Evolutionary conservation across 495 filamentous ascomycete species (phyloP).

Genomic region (Melanomma pulvis-pyrius): DNA sequence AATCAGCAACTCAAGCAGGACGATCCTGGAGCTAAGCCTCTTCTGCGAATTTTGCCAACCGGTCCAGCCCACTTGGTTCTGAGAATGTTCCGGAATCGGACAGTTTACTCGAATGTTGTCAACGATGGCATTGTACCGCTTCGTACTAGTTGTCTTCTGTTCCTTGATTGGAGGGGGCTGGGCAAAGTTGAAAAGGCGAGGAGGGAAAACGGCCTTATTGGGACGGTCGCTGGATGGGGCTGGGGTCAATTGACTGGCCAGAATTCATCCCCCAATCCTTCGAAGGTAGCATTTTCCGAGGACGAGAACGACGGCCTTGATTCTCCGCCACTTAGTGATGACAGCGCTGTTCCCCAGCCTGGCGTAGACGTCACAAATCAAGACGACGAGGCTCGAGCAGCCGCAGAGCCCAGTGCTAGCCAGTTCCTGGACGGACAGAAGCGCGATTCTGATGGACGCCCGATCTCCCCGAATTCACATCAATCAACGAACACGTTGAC

Average conservation of each 20-base stretch:
- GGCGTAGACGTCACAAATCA: conserved; percentile 56
- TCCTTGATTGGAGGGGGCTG: conserved; percentile 93
- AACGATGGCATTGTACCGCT: conserved; percentile 98
- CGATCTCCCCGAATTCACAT: conserved; percentile 39
- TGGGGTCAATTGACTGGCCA: conserved; percentile 92
- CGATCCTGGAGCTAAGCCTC: conserved; percentile 81
- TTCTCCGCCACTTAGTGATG: conserved; percentile 39
- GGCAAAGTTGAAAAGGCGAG: conserved; percentile 92
- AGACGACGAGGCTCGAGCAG: conserved; percentile 50
- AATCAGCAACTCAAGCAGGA: conserved; percentile 62
- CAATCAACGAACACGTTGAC: conserved; percentile 36
- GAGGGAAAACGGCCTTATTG: conserved; percentile 86
- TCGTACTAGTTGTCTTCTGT: conserved; percentile 92
- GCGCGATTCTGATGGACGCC: conserved; percentile 47
- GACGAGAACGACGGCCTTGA: conserved; percentile 30
- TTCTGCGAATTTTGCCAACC: conserved; percentile 87
- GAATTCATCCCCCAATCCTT: conserved; percentile 61
- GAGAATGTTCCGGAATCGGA: conserved; percentile 85
- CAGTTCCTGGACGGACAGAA: conserved; percentile 39
- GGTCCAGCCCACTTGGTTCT: conserved; percentile 89
- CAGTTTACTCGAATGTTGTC: conserved; percentile 95
- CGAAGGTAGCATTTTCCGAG: conserved; percentile 39
- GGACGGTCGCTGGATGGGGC: conserved; percentile 88
- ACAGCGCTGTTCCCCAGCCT: conserved; percentile 61
- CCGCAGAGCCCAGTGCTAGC: conserved; percentile 34